Evolutionary conservation across 1,284 basidiomycete species (phyloP).

Genomic region (Heterobasidion parviporum): DNA sequence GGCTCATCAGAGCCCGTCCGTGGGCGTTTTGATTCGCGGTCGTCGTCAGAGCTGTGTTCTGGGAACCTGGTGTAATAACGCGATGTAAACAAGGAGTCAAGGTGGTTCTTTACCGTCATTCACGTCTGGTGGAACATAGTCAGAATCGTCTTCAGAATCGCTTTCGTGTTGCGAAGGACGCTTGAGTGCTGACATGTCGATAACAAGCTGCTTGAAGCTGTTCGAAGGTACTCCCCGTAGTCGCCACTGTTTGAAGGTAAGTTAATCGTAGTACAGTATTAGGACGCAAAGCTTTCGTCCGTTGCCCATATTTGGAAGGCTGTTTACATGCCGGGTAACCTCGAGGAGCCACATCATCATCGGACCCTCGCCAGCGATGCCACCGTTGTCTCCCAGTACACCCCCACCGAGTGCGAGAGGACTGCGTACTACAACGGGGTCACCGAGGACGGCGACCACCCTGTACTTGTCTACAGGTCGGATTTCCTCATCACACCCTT

Average conservation of each 20-base stretch:
- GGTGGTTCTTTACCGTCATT: constrained; percentile 26
- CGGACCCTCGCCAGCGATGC: constrained; percentile 3
- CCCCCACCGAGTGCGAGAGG: constrained; percentile 18
- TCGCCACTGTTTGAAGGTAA: no score
- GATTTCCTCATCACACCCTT: constrained; percentile 23
- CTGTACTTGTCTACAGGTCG: constrained; percentile 32
- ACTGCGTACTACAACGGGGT: constrained; percentile 29
- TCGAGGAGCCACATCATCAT: no score
- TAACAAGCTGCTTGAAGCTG: background rate
- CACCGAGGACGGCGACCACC: constrained; percentile 22
- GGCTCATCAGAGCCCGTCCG: constrained; percentile 10
- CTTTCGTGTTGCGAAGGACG: constrained; percentile 18
- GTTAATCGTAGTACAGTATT: no score
- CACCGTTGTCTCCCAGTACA: constrained; percentile 10
- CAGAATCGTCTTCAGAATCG: constrained; percentile 59
- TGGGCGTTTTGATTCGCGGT: constrained; percentile 20
- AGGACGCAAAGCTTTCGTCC: no score
- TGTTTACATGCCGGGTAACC: no score
- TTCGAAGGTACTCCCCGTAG: no score
- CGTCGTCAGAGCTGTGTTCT: constrained; percentile 32
- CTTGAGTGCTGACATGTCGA: constrained; percentile 3
- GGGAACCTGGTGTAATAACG: constrained; percentile 1
- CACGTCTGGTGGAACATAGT: constrained; percentile 47
- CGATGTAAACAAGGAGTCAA: background rate
- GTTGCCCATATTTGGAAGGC: no score